phyloP scores from a whole-genome alignment of 2,329 filamentous ascomycete species.

The Exophiala oligosperma region DNA sequence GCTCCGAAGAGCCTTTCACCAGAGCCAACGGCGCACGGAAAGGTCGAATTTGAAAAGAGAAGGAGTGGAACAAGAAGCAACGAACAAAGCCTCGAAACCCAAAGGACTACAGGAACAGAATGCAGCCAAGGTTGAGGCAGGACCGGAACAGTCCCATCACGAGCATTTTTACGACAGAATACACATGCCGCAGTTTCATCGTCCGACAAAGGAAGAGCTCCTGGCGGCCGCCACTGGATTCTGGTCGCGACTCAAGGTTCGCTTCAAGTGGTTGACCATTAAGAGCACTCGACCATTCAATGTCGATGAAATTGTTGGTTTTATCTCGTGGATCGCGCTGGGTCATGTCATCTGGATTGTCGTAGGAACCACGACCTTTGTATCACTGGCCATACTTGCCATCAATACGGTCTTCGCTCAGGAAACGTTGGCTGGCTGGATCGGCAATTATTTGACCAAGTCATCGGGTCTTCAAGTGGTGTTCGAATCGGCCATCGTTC shows the following conservation, averaged over 20 bases:
- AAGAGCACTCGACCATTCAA: conserved; percentile 92
- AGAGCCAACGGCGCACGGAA: not conserved
- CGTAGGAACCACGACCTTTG: conserved; percentile 96
- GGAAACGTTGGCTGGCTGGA: conserved; percentile 89
- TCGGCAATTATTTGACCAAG: conserved; percentile 92
- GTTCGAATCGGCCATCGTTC: conserved; percentile 96
- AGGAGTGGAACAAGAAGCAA: conserved; percentile 30
- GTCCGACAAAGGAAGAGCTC: conserved; percentile 90
- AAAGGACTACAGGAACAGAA: conserved; percentile 23
- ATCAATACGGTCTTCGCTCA: conserved; percentile 98
- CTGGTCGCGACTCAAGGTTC: conserved; percentile 83
- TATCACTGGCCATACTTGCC: conserved; percentile 83
- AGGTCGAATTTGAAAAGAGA: conserved; percentile 35
- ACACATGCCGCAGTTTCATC: conserved; percentile 73
- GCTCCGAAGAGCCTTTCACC: conserved; percentile 12
- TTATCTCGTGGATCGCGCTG: conserved; percentile 91
- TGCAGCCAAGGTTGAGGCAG: conserved; percentile 22
- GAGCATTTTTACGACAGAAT: conserved; percentile 59
- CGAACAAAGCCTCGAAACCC: conserved; percentile 23
- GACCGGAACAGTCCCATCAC: conserved; percentile 17
- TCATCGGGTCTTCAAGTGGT: conserved; percentile 91
- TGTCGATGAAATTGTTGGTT: conserved; percentile 91
- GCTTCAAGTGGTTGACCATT: conserved; percentile 98
- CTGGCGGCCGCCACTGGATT: conserved; percentile 89
- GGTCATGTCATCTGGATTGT: conserved; percentile 94